These are phyloP conservation scores for Penicillium herquei DNA, from an alignment of 495 filamentous ascomycete species.

Conservation along the genomic window DNA sequence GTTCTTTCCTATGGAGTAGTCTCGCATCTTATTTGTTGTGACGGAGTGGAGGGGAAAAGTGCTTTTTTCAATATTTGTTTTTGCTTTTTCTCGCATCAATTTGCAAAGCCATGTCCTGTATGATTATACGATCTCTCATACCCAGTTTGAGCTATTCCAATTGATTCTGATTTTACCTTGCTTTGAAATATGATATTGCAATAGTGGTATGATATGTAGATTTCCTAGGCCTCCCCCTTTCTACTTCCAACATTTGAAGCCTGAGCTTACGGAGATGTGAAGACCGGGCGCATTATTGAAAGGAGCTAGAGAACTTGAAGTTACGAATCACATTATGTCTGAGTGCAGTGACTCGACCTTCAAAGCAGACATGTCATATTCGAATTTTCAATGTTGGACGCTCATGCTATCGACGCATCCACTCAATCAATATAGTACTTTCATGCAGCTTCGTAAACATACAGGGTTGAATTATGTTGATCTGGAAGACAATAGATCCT, in stretches of 20 bases:
- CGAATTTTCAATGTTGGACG: no score
- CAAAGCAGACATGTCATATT: no score
- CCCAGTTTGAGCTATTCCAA: neutral
- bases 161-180: neutral
- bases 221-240: no score
- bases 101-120: neutral
- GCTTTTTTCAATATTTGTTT: neutral
- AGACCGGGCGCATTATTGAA: no score
- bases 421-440: neutral
- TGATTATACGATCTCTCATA: slow-evolving; percentile 1
- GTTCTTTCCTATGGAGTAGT: neutral
- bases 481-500: slow-evolving; percentile 35
- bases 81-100: neutral
- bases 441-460: slow-evolving; percentile 30
- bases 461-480: slow-evolving; percentile 34
- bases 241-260: no score
- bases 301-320: no score
- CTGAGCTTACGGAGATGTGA: no score
- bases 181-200: neutral
- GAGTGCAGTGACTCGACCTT: no score
- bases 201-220: neutral
- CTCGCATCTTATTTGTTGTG: neutral
- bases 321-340: no score
- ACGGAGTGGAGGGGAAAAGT: neutral
- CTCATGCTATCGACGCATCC: no score